Base-by-base conservation (phyloP, 495 filamentous ascomycete genomes). In the Penicillium longicatenatum region DNA sequence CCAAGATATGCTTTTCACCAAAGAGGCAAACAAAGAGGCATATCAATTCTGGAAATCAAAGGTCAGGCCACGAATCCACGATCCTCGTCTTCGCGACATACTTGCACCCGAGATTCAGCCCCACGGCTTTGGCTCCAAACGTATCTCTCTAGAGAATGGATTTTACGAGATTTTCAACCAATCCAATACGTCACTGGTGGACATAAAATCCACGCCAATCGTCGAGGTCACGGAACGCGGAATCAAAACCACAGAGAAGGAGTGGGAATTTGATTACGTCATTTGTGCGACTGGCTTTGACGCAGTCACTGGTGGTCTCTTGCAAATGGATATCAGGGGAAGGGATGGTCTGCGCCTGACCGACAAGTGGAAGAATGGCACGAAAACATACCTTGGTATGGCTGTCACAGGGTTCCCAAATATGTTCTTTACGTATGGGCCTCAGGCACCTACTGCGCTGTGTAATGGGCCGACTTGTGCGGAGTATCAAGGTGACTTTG, bases 1-100 rank as follows among this genome's bases (percentile, higher is more conserved):
- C 59, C 67, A 77, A 22, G 83, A 87, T 60, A 69, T 80, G 44
- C 57, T 82, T 11, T 72, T 71, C 42, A 70, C 80, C 48, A 49
- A 65, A 22, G 64, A 76, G 24, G 80, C 81, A 12, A 86, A 84
- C 59, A 60, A 65, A 70, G 52, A 74, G 67, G 41, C 79, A 64
- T 84, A 82, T 60, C 67, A 79, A 30, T 87, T 86, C 70, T 87
- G 84, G 84, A 68, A 68, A 22, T 74, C 78, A 56, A 82, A 83
- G 65, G 68, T 69, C 0, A 76, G 82, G 0, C 64, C 69, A 1
- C 71, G 82, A 3, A 78, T 88, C 48, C 53, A 68, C 0, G 80
- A 86, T 58, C 74, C 81, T 0, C 54, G 51, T 11, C 74, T 74
- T 24, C 61, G 73, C 21, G 80, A 86, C 21, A 52, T 83, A n/a